Conservation (phyloP, 306 rosid genomes). For the Cicer pinnatifidum region DNA sequence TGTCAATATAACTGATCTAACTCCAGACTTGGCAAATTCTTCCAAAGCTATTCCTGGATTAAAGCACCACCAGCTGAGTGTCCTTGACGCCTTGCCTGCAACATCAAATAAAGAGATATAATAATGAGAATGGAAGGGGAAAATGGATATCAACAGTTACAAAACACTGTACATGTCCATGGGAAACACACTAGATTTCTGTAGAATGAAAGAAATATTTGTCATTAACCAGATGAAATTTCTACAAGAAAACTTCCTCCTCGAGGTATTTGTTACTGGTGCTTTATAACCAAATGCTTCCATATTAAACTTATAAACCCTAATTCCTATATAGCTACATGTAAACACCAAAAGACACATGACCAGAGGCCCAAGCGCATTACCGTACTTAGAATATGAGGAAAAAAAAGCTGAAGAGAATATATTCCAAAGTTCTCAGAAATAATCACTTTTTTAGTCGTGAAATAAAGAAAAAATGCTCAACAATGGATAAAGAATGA, state of each 20-base stretch:
- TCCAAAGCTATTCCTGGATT: constrained; percentile 98
- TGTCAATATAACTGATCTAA: constrained; percentile 88
- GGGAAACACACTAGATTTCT: constrained; percentile 35
- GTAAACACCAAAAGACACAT: constrained; percentile 14
- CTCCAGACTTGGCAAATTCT: constrained; percentile 63
- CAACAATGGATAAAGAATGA: no score
- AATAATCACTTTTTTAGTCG: constrained; percentile 19
- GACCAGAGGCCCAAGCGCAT: constrained; percentile 29
- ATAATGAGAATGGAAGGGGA: constrained; percentile 40
- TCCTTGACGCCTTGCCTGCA: constrained; percentile 81
- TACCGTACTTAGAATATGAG: constrained; percentile 10
- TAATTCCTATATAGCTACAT: constrained; percentile 4
- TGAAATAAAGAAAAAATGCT: not conserved
- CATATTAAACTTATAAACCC: constrained; percentile 33
- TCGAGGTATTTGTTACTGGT: not conserved
- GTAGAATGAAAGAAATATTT: constrained; percentile 33
- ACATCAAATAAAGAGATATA: constrained; percentile 40
- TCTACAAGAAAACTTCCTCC: constrained; percentile 35
- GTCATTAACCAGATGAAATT: constrained; percentile 30
- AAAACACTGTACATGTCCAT: constrained; percentile 15
- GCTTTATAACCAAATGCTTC: constrained; percentile 24
- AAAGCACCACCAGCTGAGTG: constrained; percentile 99
- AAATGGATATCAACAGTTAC: constrained; percentile 28
- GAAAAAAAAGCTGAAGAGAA: constrained; percentile 11
- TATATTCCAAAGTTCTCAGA: constrained; percentile 19